phyloP scores from a whole-genome alignment of 2,329 filamentous ascomycete species.

The Gyromitra esculenta region DNA sequence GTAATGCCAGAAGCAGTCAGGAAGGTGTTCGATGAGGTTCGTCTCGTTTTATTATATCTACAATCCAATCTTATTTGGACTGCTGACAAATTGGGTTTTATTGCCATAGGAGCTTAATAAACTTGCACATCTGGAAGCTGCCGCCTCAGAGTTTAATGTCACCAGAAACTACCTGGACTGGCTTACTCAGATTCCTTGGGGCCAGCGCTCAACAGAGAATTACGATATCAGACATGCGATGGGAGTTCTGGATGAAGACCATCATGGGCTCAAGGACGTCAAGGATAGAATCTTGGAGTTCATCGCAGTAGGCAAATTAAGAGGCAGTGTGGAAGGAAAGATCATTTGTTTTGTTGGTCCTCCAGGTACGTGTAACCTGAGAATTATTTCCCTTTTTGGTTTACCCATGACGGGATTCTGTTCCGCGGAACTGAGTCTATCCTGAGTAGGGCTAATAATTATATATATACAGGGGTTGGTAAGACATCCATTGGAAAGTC shows the following conservation, averaged over 20 bases:
- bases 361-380: slow-evolving; percentile 65
- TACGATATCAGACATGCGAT: slow-evolving; percentile 93
- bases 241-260: slow-evolving; percentile 91
- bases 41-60: slow-evolving; percentile 18
- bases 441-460: slow-evolving; percentile 24
- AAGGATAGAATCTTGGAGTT: slow-evolving; percentile 99
- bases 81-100: slow-evolving; percentile 6
- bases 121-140: slow-evolving; percentile 90
- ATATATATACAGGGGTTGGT: slow-evolving; percentile 71
- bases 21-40: slow-evolving; percentile 89
- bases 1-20: slow-evolving; percentile 97
- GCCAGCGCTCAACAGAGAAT: slow-evolving; percentile 92
- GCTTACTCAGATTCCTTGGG: slow-evolving; percentile 98
- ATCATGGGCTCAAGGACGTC: slow-evolving; percentile 96
- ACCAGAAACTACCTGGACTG: slow-evolving; percentile 98
- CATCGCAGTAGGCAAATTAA: slow-evolving; percentile 95
- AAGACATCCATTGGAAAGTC: slow-evolving; percentile 99
- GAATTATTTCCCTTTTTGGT: slow-evolving; percentile 4
- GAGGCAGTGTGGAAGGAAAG: slow-evolving; percentile 97
- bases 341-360: slow-evolving; percentile 97
- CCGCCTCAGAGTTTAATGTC: slow-evolving; percentile 97
- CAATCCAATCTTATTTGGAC: slow-evolving; percentile 1
- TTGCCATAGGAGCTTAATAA: slow-evolving; percentile 80
- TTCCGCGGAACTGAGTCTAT: slow-evolving; percentile 2
- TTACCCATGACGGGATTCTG: slow-evolving; percentile 5